Evolutionary conservation across 768 basidiomycete species (phyloP).

Genomic region (Auriscalpium orientale): DNA sequence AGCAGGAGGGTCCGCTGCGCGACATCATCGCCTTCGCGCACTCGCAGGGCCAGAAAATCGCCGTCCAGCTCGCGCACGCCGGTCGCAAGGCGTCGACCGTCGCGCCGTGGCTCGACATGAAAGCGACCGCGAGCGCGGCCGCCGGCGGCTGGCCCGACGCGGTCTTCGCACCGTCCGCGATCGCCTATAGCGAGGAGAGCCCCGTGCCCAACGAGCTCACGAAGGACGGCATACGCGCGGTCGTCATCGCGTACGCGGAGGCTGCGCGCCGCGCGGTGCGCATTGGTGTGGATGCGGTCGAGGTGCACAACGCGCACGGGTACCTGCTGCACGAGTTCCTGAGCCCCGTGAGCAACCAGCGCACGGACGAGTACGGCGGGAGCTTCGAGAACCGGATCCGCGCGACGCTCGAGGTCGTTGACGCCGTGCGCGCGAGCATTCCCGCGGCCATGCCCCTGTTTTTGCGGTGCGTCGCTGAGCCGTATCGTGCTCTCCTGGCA

Average conservation of each 20-base stretch:
- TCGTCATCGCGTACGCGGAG: conserved; percentile 31
- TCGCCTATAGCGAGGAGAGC: conserved; percentile 28
- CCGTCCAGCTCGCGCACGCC: conserved; percentile 69
- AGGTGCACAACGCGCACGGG: conserved; percentile 21
- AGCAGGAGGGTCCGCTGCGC: conserved; percentile 39
- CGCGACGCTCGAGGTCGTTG: conserved; percentile 54
- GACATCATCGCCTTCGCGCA: conserved; percentile 66
- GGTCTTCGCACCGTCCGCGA: conserved; percentile 27
- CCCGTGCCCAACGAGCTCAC: conserved; percentile 32
- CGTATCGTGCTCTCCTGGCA: conserved; percentile 1
- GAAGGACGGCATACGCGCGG: conserved; percentile 27
- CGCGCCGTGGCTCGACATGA: conserved; percentile 50
- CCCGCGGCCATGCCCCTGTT: conserved; percentile 62
- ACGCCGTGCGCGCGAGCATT: conserved; percentile 54
- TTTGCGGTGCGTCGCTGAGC: conserved; percentile 38
- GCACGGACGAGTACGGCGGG: conserved; percentile 44
- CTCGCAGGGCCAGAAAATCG: conserved; percentile 60
- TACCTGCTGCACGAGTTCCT: conserved; percentile 27
- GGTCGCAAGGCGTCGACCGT: conserved; percentile 66
- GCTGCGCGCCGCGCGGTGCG: conserved; percentile 25
- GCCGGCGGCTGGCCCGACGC: conserved; percentile 34
- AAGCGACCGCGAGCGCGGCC: conserved; percentile 26
- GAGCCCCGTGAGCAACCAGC: conserved; percentile 33
- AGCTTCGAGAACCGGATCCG: conserved; percentile 43
- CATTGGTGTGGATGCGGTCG: conserved; percentile 15